These are phyloP conservation scores for Phyllosticta capitalensis DNA, from an alignment of 2,329 filamentous ascomycete species.

Conservation along the genomic window DNA sequence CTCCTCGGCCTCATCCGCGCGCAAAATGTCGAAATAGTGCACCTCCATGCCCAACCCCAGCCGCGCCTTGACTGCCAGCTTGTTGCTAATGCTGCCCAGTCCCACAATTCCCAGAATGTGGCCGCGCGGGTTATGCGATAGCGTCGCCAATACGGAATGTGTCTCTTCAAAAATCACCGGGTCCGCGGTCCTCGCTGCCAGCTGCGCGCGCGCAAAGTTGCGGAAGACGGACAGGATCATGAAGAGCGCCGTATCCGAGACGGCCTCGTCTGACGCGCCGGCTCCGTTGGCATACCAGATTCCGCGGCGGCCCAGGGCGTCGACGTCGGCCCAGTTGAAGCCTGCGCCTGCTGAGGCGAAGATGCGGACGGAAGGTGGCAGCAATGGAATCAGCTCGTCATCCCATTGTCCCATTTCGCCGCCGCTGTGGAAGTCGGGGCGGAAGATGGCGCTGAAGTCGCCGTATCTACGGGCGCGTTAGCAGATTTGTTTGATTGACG, in stretches of 20 bases:
- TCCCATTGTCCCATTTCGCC: conserved; percentile 16
- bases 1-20: conserved; percentile 19
- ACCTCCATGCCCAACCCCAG: conserved; percentile 13
- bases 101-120: conserved; percentile 14
- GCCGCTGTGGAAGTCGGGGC: conserved; percentile 14
- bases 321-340: conserved; percentile 15
- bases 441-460: conserved; percentile 14
- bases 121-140: conserved; percentile 11
- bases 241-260: conserved; percentile 35
- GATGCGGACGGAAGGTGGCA: conserved; percentile 11
- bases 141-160: conserved; percentile 9
- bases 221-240: conserved; percentile 28
- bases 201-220: conserved; percentile 12
- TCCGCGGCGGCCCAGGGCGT: conserved; percentile 6
- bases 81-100: conserved; percentile 26
- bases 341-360: conserved; percentile 14
- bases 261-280: conserved; percentile 34
- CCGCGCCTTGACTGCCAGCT: conserved; percentile 17
- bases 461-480: conserved; percentile 8
- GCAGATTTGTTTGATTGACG: no score
- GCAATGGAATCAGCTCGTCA: conserved; percentile 12
- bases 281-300: conserved; percentile 35
- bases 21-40: conserved; percentile 13
- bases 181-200: conserved; percentile 12
- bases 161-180: conserved; percentile 9